Evolutionary conservation across 768 basidiomycete genomes (phyloP).

Genomic region (Suillus fuscotomentosus): DNA sequence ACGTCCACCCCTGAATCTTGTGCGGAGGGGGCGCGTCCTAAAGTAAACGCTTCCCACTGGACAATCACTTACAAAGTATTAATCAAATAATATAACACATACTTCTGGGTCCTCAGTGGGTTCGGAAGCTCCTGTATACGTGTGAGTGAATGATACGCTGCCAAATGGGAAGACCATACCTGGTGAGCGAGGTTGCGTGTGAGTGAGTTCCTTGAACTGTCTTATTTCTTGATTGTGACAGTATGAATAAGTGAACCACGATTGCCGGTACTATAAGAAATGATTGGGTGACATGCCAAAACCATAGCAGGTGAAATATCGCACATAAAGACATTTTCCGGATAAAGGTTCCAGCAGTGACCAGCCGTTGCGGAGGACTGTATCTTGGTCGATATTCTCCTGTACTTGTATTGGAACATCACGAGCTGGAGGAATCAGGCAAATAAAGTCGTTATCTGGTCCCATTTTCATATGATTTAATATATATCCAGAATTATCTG

Average conservation of each 20-base stretch:
- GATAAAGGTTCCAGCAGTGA: constrained; percentile 76
- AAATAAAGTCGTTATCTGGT: constrained; percentile 66
- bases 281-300: constrained; percentile 29
- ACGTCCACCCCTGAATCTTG: constrained; percentile 63
- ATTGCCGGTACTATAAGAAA: constrained; percentile 67
- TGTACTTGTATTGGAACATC: constrained; percentile 40
- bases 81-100: constrained; percentile 33
- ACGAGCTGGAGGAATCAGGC: constrained; percentile 70
- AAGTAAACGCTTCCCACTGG: constrained; percentile 79
- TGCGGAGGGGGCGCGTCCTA: constrained; percentile 64
- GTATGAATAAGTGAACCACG: constrained; percentile 97
- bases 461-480: constrained; percentile 79
- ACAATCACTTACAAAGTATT: constrained; percentile 20
- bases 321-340: constrained; percentile 83
- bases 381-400: constrained; percentile 57
- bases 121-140: constrained; percentile 58
- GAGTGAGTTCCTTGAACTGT: constrained; percentile 86
- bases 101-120: constrained; percentile 87
- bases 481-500: constrained; percentile 38
- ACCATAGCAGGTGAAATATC: constrained; percentile 37
- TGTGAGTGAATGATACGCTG: constrained; percentile 18
- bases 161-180: constrained; percentile 40
- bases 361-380: constrained; percentile 77
- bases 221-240: constrained; percentile 95
- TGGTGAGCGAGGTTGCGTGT: constrained; percentile 60